phyloP scores from a whole-genome alignment of 1,284 basidiomycete species.

The Hymenochaete sp. region DNA sequence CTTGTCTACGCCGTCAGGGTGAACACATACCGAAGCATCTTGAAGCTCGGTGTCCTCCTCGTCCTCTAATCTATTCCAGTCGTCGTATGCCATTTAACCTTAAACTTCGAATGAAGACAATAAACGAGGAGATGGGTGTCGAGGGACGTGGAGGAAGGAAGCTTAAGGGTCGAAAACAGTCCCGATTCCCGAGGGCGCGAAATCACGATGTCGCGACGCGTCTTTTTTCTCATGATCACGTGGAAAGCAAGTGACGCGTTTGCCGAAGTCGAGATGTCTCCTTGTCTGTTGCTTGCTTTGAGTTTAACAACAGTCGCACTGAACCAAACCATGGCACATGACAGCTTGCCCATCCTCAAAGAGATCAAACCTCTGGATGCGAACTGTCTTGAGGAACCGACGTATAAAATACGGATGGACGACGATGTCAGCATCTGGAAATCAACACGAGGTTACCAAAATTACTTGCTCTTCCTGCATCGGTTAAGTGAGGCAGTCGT shows the following conservation, averaged over 20 bases:
- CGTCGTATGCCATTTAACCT: conserved; percentile 51
- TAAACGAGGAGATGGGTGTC: background rate
- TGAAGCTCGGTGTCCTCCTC: conserved; percentile 75
- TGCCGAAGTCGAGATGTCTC: too few species aligned
- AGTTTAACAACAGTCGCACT: too few species aligned
- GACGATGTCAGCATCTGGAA: conserved; percentile 64
- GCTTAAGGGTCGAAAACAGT: background rate
- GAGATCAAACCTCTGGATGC: conserved; percentile 15
- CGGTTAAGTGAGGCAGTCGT: conserved; percentile 68
- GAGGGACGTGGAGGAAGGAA: background rate
- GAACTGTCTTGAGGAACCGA: conserved; percentile 17
- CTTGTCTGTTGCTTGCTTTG: too few species aligned
- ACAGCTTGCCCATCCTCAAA: conserved; percentile 23
- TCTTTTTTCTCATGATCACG: too few species aligned
- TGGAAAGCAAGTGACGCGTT: too few species aligned
- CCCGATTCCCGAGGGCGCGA: background rate
- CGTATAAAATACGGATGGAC: conserved; percentile 57
- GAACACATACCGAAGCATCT: conserved; percentile 47
- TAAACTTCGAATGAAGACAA: background rate
- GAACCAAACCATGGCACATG: too few species aligned
- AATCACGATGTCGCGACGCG: background rate
- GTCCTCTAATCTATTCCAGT: conserved; percentile 67
- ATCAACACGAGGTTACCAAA: conserved; percentile 56
- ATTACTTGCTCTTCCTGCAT: conserved; percentile 65
- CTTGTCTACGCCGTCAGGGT: background rate